Conservation (phyloP, 139 green algal species). For the Ettlia oleoabundans region DNA sequence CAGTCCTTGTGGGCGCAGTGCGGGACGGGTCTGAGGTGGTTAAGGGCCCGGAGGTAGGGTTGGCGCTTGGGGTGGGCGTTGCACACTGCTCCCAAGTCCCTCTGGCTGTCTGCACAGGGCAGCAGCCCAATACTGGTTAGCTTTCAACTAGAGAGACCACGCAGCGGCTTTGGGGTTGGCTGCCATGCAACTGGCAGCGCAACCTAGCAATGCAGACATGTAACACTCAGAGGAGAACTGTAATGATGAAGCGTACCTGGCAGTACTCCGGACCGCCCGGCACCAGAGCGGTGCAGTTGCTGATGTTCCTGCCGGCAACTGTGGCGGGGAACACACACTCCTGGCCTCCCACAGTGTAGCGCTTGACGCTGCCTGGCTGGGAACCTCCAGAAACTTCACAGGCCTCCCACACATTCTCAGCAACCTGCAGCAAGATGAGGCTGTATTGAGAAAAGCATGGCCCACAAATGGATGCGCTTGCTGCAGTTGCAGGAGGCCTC, state of each 20-base stretch:
- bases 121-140: not conserved
- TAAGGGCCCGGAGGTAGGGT: too few relatives aligned
- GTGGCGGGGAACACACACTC: slow-evolving; percentile 21
- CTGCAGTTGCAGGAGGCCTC: too few relatives aligned
- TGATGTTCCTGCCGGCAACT: not conserved
- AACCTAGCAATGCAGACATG: not conserved
- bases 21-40: too few relatives aligned
- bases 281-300: not conserved
- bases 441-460: not conserved
- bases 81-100: slow-evolving; percentile 2
- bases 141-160: not conserved
- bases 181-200: not conserved
- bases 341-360: not conserved
- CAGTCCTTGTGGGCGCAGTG: not conserved
- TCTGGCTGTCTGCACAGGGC: not conserved
- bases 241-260: not conserved
- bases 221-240: not conserved
- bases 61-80: not conserved
- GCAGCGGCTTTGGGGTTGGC: too few relatives aligned
- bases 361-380: not conserved
- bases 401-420: not conserved
- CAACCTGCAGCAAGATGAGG: not conserved
- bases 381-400: not conserved
- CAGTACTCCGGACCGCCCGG: not conserved
- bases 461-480: too few relatives aligned